These are phyloP conservation scores for Hibiscus trionum DNA, from an alignment of 345 rosid species.

Conservation along the genomic window DNA sequence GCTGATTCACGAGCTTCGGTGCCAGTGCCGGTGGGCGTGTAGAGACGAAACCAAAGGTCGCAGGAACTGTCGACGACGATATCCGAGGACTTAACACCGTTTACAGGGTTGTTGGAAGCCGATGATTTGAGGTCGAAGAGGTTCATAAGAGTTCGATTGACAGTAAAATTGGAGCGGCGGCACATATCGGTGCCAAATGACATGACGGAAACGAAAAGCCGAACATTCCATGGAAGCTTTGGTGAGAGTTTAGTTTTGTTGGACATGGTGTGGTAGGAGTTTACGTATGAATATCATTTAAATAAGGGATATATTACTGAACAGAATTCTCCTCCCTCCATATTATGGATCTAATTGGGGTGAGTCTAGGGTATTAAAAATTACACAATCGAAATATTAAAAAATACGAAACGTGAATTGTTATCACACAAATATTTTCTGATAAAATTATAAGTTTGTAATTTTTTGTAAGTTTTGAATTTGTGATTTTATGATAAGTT, in stretches of 20 bases:
- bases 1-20: too few relatives aligned
- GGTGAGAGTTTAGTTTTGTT: background rate
- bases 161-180: background rate
- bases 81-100: background rate
- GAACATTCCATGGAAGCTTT: background rate
- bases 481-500: too few relatives aligned
- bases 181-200: background rate
- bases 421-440: too few relatives aligned
- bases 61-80: background rate
- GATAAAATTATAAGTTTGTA: too few relatives aligned
- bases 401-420: too few relatives aligned
- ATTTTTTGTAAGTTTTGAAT: too few relatives aligned
- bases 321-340: too few relatives aligned
- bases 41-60: background rate
- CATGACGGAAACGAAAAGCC: background rate
- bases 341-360: too few relatives aligned
- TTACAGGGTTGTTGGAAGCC: background rate
- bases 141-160: background rate
- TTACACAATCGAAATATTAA: too few relatives aligned
- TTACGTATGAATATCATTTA: too few relatives aligned
- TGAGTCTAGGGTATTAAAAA: too few relatives aligned
- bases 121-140: background rate
- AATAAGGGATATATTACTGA: too few relatives aligned
- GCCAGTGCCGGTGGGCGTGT: background rate
- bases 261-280: background rate